These are phyloP conservation scores for Cutaneotrichosporon sp. DNA, from an alignment of 1,284 basidiomycete species.

Conservation along the genomic window DNA sequence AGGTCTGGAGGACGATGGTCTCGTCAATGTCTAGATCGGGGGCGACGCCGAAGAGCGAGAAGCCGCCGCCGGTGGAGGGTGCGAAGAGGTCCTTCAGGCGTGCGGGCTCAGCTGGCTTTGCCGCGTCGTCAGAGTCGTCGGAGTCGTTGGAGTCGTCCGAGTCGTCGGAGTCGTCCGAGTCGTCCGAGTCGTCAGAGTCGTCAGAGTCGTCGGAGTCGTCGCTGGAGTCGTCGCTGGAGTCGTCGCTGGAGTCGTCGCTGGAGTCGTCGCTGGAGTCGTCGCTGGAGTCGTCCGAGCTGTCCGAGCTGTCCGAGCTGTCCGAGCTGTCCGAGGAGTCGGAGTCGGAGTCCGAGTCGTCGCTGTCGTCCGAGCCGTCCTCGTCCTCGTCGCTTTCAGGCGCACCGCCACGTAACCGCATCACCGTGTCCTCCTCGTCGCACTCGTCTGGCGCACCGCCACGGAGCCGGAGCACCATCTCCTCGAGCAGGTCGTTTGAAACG, in stretches of 20 bases:
- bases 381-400: constrained; percentile 4
- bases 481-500: constrained; percentile 9
- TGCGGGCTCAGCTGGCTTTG: constrained; percentile 1
- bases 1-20: constrained; percentile 35
- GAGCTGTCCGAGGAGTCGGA: constrained; percentile 21
- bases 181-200: too few species aligned
- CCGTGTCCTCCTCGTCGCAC: constrained; percentile 10
- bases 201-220: constrained; percentile 18
- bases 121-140: too few species aligned
- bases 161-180: too few species aligned
- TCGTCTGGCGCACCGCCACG: constrained; percentile 3
- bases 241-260: too few species aligned
- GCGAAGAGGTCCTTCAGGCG: constrained; percentile 47
- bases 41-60: constrained; percentile 37
- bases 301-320: constrained; percentile 23
- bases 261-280: constrained; percentile 9
- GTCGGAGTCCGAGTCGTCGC: constrained; percentile 18
- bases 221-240: too few species aligned
- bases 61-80: constrained; percentile 5
- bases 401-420: constrained; percentile 5
- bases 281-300: constrained; percentile 12
- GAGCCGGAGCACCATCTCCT: neutral
- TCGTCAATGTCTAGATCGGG: constrained; percentile 51
- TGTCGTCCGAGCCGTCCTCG: too few species aligned
- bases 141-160: too few species aligned